Percentiles rank a stretch among this genome's conserved stretches.
These are phyloP conservation scores for Panaeolus papilionaceus DNA, from an alignment of 768 basidiomycete genomes.

Conservation along the genomic window DNA sequence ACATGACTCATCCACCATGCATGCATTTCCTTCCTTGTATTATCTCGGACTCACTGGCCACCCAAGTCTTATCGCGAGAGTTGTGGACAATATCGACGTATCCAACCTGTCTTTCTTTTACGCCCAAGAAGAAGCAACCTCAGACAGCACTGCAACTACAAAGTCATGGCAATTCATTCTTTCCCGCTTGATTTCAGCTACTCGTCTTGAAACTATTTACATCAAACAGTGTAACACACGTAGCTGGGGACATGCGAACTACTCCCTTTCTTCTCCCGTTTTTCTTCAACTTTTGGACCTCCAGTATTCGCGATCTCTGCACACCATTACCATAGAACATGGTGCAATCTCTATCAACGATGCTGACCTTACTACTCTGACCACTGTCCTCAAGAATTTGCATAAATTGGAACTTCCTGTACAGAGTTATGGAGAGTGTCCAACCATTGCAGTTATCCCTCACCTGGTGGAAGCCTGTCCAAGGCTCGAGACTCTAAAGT, in stretches of 20 bases:
- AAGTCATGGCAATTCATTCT: neutral
- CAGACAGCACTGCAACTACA: neutral
- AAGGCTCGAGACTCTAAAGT: neutral
- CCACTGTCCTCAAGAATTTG: neutral
- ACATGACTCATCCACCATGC: no score
- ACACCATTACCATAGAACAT: neutral
- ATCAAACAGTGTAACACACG: neutral
- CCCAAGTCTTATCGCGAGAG: neutral
- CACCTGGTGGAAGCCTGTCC: neutral
- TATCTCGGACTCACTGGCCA: neutral
- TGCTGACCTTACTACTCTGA: neutral
- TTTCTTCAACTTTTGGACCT: neutral
- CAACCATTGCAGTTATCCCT: neutral
- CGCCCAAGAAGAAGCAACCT: neutral
- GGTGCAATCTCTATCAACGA: neutral
- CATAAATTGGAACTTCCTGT: neutral
- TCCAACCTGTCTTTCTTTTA: neutral
- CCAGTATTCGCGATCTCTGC: neutral
- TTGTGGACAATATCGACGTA: neutral
- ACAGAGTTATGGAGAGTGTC: neutral
- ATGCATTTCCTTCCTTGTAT: neutral
- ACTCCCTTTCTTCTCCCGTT: neutral
- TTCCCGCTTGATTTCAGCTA: neutral
- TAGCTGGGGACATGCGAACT: neutral
- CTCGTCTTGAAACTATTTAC: neutral